Evolutionary conservation across 1,284 basidiomycete species (phyloP), one percentile per base, ranked within the genome.

Genomic region (Cutaneotrichosporon curvatum): DNA sequence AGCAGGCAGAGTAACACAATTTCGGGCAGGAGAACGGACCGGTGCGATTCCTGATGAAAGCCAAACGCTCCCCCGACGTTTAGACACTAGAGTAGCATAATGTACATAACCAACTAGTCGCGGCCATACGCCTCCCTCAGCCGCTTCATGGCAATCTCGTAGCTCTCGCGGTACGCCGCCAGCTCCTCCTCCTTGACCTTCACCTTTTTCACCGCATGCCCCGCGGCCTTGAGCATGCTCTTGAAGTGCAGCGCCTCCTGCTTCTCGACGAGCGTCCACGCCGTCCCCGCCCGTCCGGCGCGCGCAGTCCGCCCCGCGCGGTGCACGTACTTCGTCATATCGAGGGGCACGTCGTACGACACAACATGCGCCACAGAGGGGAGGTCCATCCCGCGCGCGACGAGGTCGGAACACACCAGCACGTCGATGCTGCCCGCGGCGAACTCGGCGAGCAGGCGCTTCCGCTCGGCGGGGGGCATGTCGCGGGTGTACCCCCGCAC

Each of bases 311-410:
- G 78, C 16, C 94, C 94, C 1, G 91, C 91, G 39, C 94, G 83
- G 68, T 98, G 94, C 16, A 98, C 87, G 63, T 98, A 97, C 70
- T 97, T 97, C 41, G 88, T 81, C 79, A 95, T 87, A 64, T 97
- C 94, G n/a, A 96, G 79, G 1, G 94, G 92, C 3, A 83, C 83
- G 68, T 97, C 94, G 70, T 97, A 97, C 55, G 83, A 90, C 33
- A 98, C 79, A 23, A 97, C 94, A 70, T 96, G 86, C 11, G 81
- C 80, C 37, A 97, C 89, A 50, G 87, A 80, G 41, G 83, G 86
- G 48, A 98, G 84, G 67, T 98, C 95, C 50, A 97, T 90, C n/a
- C 94, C 95, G 52, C 95, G 82, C 9, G 94, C 87, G 51, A 97
- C 87, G 16, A 98, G 76, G 73, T 98, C 94, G 2, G 92, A 97